These are phyloP conservation scores for Viola odorata DNA, from an alignment of 345 rosid species.

Conservation along the genomic window DNA sequence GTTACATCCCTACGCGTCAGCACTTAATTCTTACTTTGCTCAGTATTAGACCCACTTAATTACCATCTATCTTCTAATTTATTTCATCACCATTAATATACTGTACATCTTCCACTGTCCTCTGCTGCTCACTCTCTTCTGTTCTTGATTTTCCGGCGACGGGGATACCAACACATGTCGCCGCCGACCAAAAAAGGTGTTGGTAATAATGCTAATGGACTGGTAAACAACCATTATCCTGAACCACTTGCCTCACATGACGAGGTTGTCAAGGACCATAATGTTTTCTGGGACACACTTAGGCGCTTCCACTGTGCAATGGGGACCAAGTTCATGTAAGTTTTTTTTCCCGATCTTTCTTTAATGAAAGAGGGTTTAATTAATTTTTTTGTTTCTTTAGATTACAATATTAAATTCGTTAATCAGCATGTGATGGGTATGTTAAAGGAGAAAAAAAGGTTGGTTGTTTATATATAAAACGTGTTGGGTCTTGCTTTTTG, in stretches of 20 bases:
- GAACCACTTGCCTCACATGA: slow-evolving; percentile 59
- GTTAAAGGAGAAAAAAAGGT: not conserved
- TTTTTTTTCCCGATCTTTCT: not conserved
- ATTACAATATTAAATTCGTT: too few species aligned
- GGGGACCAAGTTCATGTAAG: slow-evolving; percentile 83
- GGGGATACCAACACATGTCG: slow-evolving; percentile 27
- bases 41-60: slow-evolving; percentile 35
- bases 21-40: slow-evolving; percentile 23
- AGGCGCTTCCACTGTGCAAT: slow-evolving; percentile 72
- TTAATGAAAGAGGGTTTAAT: not conserved
- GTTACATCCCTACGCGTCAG: slow-evolving; percentile 46
- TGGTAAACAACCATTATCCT: slow-evolving; percentile 49
- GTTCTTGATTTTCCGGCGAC: slow-evolving; percentile 17
- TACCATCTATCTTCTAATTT: slow-evolving; percentile 36
- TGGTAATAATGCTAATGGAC: slow-evolving; percentile 2
- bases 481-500: too few species aligned
- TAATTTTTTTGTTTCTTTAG: not conserved
- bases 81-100: slow-evolving; percentile 1
- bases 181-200: slow-evolving; percentile 32
- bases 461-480: too few species aligned
- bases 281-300: slow-evolving; percentile 79
- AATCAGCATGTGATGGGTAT: not conserved
- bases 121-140: not conserved
- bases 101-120: not conserved
- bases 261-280: slow-evolving; percentile 38